phyloP scores from a whole-genome alignment of 108 stramenopile species.

The Skeletonema potamos region DNA sequence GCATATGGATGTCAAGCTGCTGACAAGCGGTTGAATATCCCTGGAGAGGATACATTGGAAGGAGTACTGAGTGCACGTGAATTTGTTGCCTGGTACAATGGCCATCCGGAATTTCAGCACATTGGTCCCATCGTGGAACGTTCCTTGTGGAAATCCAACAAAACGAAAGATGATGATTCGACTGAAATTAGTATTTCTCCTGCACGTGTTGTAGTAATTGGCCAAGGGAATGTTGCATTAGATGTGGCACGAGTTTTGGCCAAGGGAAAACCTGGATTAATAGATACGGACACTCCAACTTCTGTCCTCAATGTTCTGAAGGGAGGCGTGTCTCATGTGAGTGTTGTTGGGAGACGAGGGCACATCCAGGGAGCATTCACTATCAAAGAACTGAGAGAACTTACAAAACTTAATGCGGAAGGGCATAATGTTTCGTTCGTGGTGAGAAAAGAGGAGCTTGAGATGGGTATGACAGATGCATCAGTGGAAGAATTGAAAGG shows the following conservation, averaged over 20 bases:
- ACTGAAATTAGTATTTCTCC: conserved; percentile 26
- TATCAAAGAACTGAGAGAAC: conserved; percentile 97
- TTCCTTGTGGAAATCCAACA: conserved; percentile 20
- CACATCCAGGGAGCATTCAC: conserved; percentile 97
- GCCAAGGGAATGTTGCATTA: conserved; percentile 97
- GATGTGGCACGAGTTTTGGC: conserved; percentile 94
- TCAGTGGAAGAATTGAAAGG: conserved; percentile 66
- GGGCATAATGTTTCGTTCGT: conserved; percentile 53
- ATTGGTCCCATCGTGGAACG: conserved; percentile 45
- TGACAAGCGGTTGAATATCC: conserved; percentile 55
- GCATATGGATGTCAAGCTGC: conserved; percentile 90
- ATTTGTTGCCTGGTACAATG: conserved; percentile 98
- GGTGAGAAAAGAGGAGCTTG: conserved; percentile 80
- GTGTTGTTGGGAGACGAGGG: conserved; percentile 94
- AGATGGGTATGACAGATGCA: conserved; percentile 73
- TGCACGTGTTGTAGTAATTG: conserved; percentile 81
- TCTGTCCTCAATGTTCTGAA: conserved; percentile 73
- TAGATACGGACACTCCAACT: conserved; percentile 83
- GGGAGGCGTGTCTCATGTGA: conserved; percentile 48
- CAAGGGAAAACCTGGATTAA: conserved; percentile 75
- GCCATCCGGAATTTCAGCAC: conserved; percentile 66
- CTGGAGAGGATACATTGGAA: conserved; percentile 51
- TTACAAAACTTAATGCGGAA: conserved; percentile 78
- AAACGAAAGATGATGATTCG: conserved; percentile 44
- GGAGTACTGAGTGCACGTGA: conserved; percentile 88